Evolutionary conservation across 2,329 filamentous ascomycete species (phyloP).

Genomic region (Paradendryphiella salina): DNA sequence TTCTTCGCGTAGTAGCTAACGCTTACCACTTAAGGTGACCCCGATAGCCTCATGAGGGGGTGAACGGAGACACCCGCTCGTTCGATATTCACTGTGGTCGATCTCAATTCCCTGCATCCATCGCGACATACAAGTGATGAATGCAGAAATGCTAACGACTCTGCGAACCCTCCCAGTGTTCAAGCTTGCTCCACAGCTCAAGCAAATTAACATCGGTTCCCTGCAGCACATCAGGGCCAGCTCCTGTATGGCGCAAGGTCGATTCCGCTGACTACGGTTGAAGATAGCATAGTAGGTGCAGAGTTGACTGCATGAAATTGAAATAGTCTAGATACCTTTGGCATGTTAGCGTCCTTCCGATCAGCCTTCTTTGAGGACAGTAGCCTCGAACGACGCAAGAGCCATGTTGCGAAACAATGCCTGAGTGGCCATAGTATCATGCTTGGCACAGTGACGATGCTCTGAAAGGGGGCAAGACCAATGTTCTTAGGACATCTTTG

Average conservation of each 20-base stretch:
- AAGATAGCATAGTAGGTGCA: not conserved
- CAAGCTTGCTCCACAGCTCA: not conserved
- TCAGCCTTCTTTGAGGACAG: not conserved
- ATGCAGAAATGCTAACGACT: not conserved
- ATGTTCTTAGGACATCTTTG: not conserved
- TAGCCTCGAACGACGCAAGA: not conserved
- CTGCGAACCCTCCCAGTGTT: not conserved
- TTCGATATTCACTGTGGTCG: not conserved
- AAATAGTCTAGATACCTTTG: slow-evolving; percentile 5
- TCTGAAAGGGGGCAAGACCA: not conserved
- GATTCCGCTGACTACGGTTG: slow-evolving; percentile 2
- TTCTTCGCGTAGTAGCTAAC: not conserved
- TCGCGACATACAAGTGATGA: not conserved
- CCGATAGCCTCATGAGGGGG: not conserved
- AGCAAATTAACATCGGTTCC: not conserved
- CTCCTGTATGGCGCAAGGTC: slow-evolving; percentile 1
- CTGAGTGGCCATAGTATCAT: not conserved
- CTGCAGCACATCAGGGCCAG: not conserved
- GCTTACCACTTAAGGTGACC: not conserved
- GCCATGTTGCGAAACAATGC: slow-evolving; percentile 11
- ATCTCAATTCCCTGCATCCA: slow-evolving; percentile 1
- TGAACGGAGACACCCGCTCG: not conserved
- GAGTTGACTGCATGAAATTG: not conserved
- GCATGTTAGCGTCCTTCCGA: not conserved
- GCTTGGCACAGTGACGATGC: not conserved